phyloP scores from a whole-genome alignment of 2,329 filamentous ascomycete species.

The Paraphaeosphaeria sporulosa region DNA sequence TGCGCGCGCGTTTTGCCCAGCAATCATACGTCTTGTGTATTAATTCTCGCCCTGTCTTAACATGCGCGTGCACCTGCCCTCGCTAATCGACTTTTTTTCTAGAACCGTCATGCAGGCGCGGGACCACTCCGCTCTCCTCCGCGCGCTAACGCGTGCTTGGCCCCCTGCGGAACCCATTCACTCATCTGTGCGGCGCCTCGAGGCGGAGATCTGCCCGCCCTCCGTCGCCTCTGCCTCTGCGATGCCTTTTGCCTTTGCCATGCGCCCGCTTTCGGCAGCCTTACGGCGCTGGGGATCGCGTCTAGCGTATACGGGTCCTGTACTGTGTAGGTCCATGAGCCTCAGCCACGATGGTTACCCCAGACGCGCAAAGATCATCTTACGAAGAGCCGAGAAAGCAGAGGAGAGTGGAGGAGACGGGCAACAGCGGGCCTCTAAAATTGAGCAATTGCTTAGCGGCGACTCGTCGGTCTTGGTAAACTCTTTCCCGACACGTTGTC shows the following conservation, averaged over 20 bases:
- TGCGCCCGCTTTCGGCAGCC: neutral
- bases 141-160: too few relatives aligned
- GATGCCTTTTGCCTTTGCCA: neutral
- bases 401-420: neutral
- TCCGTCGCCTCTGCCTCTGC: constrained; percentile 1
- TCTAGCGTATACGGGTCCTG: too few relatives aligned
- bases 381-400: neutral
- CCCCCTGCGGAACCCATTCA: neutral
- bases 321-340: neutral
- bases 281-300: neutral
- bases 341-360: neutral
- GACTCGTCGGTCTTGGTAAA: neutral
- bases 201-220: constrained; percentile 15
- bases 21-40: constrained; percentile 21
- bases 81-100: constrained; percentile 8
- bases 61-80: constrained; percentile 16
- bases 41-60: constrained; percentile 9
- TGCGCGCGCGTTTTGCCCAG: constrained; percentile 26
- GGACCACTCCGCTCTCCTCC: constrained; percentile 11
- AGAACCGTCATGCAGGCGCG: constrained; percentile 6
- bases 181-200: neutral
- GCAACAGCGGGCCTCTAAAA: neutral
- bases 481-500: too few relatives aligned
- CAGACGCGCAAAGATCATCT: neutral
- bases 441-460: neutral